Evolutionary conservation across 257 asterid species (phyloP).

Genomic region (Lycium ferocissimum): DNA sequence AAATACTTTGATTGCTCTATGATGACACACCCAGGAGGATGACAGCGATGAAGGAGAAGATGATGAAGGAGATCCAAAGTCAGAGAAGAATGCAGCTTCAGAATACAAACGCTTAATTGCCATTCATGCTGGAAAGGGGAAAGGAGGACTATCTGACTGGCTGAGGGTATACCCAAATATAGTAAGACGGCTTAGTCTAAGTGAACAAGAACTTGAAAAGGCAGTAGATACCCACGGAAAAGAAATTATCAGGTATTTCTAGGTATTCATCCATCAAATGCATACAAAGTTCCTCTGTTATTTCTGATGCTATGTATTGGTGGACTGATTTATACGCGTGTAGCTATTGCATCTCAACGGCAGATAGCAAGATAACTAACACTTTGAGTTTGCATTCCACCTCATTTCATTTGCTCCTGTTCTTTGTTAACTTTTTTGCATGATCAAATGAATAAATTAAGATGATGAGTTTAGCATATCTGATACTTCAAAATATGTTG

Average conservation of each 20-base stretch:
- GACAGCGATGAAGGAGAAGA: slow-evolving; percentile 47
- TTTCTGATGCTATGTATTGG: background rate
- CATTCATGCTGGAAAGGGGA: slow-evolving; percentile 81
- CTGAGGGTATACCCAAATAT: slow-evolving; percentile 55
- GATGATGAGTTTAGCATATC: background rate
- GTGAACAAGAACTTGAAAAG: slow-evolving; percentile 69
- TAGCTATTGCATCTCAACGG: slow-evolving; percentile 1
- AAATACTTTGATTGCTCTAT: background rate
- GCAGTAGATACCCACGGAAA: slow-evolving; percentile 53
- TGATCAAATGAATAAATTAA: slow-evolving; percentile 9
- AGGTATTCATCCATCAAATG: slow-evolving; percentile 2
- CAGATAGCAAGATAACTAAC: background rate
- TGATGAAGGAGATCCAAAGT: slow-evolving; percentile 48
- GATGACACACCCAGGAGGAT: slow-evolving; percentile 44
- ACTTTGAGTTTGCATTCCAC: background rate
- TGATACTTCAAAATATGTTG: background rate
- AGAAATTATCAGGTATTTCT: slow-evolving; percentile 66
- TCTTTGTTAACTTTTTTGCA: background rate
- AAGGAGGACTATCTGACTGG: slow-evolving; percentile 68
- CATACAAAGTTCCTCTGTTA: slow-evolving; percentile 12
- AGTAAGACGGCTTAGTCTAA: slow-evolving; percentile 83
- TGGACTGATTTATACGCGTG: background rate
- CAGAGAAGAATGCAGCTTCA: slow-evolving; percentile 55
- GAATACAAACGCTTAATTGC: slow-evolving; percentile 73
- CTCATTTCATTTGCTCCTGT: slow-evolving; percentile 12